Conservation (phyloP, 768 basidiomycete species). For the Lactarius trivialis region DNA sequence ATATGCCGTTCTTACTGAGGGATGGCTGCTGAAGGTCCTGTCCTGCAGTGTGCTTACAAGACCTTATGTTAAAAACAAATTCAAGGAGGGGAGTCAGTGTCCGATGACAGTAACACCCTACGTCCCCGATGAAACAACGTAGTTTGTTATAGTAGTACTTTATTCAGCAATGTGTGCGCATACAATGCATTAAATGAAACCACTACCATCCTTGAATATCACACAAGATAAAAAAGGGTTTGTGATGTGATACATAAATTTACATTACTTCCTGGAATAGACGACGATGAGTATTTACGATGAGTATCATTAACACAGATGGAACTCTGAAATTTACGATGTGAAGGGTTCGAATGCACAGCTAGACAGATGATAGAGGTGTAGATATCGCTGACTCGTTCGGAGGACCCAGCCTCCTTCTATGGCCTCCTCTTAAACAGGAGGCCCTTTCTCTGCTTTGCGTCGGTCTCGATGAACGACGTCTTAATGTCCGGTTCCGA, state of each 20-base stretch:
- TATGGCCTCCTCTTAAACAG: constrained; percentile 4
- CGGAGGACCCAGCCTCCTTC: background rate
- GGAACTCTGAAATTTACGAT: background rate
- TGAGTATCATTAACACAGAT: background rate
- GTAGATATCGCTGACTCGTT: background rate
- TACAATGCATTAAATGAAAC: no score
- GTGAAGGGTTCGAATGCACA: background rate
- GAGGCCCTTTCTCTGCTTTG: constrained; percentile 13
- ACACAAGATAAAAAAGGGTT: background rate
- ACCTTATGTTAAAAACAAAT: constrained; percentile 15
- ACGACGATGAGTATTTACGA: background rate
- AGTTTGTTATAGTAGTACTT: background rate
- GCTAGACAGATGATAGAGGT: background rate
- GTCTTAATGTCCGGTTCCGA: constrained; percentile 6
- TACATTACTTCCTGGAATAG: background rate
- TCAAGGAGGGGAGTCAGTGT: constrained; percentile 23
- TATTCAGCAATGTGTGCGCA: background rate
- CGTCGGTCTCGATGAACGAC: constrained; percentile 8
- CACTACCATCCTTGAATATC: background rate
- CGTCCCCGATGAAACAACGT: background rate
- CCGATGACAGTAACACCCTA: constrained; percentile 20
- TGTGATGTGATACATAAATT: background rate
- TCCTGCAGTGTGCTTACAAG: constrained; percentile 19
- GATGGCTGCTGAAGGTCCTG: background rate
- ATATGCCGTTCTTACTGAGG: background rate